phyloP scores from a whole-genome alignment of 163 green algal species.

The Prototheca stagnorum region DNA sequence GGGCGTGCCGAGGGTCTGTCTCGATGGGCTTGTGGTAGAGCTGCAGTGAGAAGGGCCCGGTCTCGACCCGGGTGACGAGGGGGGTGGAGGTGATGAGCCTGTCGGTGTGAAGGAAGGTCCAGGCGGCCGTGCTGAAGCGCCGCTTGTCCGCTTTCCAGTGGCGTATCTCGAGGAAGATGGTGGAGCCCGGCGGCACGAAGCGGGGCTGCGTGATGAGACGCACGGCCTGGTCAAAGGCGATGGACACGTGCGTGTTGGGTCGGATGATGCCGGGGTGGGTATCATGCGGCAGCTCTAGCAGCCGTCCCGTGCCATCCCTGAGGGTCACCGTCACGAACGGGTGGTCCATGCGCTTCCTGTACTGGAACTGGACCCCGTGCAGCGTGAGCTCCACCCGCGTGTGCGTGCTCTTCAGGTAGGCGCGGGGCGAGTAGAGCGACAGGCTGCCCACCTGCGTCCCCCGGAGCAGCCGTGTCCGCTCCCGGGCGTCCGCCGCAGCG shows the following conservation, averaged over 20 bases:
- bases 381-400: slow-evolving; percentile 16
- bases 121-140: slow-evolving; percentile 25
- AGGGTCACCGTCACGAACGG: slow-evolving; percentile 29
- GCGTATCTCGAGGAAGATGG: slow-evolving; percentile 33
- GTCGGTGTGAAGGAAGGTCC: slow-evolving; percentile 19
- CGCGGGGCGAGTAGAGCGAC: too few relatives aligned
- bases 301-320: slow-evolving; percentile 11
- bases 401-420: too few relatives aligned
- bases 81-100: slow-evolving; percentile 13
- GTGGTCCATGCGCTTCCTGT: slow-evolving; percentile 19
- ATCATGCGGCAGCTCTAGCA: slow-evolving; percentile 24
- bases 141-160: slow-evolving; percentile 29
- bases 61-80: background rate
- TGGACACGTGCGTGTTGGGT: slow-evolving; percentile 3
- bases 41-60: slow-evolving; percentile 1
- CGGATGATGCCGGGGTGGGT: slow-evolving; percentile 18
- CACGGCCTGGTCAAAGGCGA: slow-evolving; percentile 12
- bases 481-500: too few relatives aligned
- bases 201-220: slow-evolving; percentile 10
- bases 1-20: background rate
- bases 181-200: slow-evolving; percentile 13
- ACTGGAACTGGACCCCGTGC: slow-evolving; percentile 4
- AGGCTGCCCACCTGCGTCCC: too few relatives aligned
- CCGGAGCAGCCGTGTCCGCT: too few relatives aligned
- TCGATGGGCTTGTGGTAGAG: slow-evolving; percentile 13